Percentiles rank a stretch among this genome's conserved stretches.
Evolutionary conservation across 257 asterid species (phyloP).

Genomic region (Henckelia pumila): DNA sequence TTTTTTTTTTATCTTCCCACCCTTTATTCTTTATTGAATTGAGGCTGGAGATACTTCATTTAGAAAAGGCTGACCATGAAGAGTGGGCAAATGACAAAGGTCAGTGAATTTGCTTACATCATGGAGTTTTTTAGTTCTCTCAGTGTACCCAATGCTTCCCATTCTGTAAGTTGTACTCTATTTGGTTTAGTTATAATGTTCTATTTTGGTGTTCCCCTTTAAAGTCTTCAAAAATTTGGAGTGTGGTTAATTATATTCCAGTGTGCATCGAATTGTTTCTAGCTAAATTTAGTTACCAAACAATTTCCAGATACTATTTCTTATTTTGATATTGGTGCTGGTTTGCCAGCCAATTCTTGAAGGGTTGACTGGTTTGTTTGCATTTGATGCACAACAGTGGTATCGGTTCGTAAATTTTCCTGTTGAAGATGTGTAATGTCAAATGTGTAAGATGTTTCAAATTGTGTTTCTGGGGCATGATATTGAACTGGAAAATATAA

Average conservation of each 20-base stretch:
- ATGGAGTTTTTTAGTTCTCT: constrained; percentile 29
- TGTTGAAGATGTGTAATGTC: background rate
- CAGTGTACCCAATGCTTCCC: constrained; percentile 22
- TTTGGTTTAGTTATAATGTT: constrained; percentile 11
- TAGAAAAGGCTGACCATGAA: constrained; percentile 36
- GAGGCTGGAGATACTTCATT: constrained; percentile 29
- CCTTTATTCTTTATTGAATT: constrained; percentile 32
- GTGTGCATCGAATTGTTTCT: background rate
- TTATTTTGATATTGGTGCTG: background rate
- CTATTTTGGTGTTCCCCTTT: background rate
- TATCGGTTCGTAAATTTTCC: background rate
- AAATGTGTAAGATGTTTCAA: background rate
- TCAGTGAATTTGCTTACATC: constrained; percentile 43
- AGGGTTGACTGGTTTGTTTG: background rate
- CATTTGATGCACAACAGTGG: background rate
- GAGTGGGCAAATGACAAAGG: constrained; percentile 35
- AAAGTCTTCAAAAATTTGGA: constrained; percentile 8
- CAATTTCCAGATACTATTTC: background rate
- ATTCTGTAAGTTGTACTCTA: constrained; percentile 10
- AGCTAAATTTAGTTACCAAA: background rate
- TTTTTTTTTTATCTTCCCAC: constrained; percentile 12
- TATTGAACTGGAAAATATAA: background rate
- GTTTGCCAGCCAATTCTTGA: background rate
- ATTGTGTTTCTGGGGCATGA: background rate
- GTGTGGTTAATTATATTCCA: constrained; percentile 9